Evolutionary conservation across 2,329 filamentous ascomycete species (phyloP).

Genomic region (Botryotinia globosa): DNA sequence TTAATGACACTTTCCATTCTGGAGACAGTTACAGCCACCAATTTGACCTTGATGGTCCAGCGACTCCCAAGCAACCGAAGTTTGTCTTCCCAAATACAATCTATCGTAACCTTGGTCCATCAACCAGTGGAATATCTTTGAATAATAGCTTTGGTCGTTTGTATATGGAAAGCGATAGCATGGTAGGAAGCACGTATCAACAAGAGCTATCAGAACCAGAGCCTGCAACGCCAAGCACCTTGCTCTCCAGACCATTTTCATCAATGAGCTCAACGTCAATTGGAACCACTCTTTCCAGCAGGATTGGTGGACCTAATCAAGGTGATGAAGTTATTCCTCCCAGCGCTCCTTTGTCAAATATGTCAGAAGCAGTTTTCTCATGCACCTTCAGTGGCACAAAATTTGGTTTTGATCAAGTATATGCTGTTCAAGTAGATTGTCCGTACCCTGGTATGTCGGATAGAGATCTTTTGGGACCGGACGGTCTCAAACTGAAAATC

Average conservation of each 20-base stretch:
- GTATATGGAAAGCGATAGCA: slow-evolving; percentile 15
- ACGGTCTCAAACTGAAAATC: slow-evolving; percentile 31
- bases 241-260: background rate
- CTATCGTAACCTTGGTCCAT: background rate
- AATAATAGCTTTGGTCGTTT: slow-evolving; percentile 7
- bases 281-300: background rate
- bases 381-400: slow-evolving; percentile 31
- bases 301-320: slow-evolving; percentile 10
- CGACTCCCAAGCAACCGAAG: slow-evolving; percentile 7
- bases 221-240: background rate
- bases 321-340: background rate
- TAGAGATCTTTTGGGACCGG: slow-evolving; percentile 23
- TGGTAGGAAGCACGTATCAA: background rate
- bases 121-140: background rate
- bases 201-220: background rate
- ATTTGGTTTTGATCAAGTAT: slow-evolving; percentile 37
- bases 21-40: background rate
- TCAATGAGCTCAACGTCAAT: background rate
- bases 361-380: slow-evolving; percentile 32
- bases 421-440: slow-evolving; percentile 28
- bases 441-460: slow-evolving; percentile 27
- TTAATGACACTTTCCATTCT: background rate
- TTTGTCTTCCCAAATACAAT: background rate
- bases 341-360: background rate
- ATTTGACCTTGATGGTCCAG: background rate